Conservation (phyloP, 2,329 filamentous ascomycete genomes). For the Curvularia hawaiiensis region DNA sequence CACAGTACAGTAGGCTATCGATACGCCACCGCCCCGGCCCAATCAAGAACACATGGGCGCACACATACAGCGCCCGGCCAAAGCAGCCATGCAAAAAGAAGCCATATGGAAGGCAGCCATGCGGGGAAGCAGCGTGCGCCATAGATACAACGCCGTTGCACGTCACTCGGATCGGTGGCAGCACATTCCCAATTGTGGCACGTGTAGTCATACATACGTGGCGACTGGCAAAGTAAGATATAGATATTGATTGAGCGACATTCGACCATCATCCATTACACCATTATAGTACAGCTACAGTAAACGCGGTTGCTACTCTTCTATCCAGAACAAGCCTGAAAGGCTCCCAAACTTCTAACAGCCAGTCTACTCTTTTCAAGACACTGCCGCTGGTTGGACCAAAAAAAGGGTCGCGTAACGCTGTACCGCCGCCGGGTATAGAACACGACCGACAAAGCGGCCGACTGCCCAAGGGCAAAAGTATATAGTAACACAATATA, state of each 20-base stretch:
- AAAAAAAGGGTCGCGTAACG: constrained; percentile 1
- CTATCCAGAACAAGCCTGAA: constrained; percentile 22
- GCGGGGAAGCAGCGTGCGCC: constrained; percentile 13
- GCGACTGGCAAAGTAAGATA: constrained; percentile 5
- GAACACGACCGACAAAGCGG: constrained; percentile 5
- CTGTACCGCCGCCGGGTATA: constrained; percentile 14
- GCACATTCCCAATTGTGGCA: constrained; percentile 1
- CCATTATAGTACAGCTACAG: constrained; percentile 36
- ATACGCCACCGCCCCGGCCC: not conserved
- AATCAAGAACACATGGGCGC: not conserved
- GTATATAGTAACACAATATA: constrained; percentile 20
- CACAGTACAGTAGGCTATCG: not conserved
- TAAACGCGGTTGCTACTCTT: constrained; percentile 11
- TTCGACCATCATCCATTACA: constrained; percentile 33
- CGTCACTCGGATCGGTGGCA: not conserved
- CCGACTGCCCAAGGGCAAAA: constrained; percentile 1
- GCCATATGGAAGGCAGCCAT: constrained; percentile 9
- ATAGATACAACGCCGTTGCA: constrained; percentile 5
- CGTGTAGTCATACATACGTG: constrained; percentile 4
- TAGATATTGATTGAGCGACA: constrained; percentile 15
- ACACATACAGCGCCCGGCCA: not conserved
- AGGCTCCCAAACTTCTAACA: constrained; percentile 3
- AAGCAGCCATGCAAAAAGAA: not conserved
- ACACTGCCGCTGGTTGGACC: not conserved
- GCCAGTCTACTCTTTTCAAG: not conserved